phyloP scores from a whole-genome alignment of 345 rosid species.

The Camelina sativa region DNA sequence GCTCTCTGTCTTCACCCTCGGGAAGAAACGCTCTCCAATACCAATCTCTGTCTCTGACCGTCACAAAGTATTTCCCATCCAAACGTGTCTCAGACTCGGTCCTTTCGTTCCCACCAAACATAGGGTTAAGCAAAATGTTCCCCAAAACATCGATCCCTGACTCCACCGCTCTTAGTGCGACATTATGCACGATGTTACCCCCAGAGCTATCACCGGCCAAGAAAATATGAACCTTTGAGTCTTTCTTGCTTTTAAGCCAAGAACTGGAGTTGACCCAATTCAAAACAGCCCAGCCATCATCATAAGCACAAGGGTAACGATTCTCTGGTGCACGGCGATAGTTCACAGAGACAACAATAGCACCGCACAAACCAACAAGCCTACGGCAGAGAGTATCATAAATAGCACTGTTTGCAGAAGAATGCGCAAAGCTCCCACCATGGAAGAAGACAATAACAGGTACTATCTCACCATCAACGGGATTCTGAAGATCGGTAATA shows the following conservation, averaged over 20 bases:
- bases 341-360: constrained; percentile 83
- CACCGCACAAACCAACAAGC: constrained; percentile 67
- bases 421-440: constrained; percentile 96
- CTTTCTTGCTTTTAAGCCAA: constrained; percentile 76
- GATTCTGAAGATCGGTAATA: constrained; percentile 67
- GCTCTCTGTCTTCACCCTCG: constrained; percentile 81
- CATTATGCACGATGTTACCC: constrained; percentile 87
- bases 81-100: constrained; percentile 77
- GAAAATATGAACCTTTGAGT: constrained; percentile 71
- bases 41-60: constrained; percentile 80
- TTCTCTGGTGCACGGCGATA: constrained; percentile 91
- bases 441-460: constrained; percentile 89
- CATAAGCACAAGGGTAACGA: constrained; percentile 84
- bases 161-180: constrained; percentile 72
- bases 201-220: constrained; percentile 97
- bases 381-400: constrained; percentile 83
- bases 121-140: constrained; percentile 79
- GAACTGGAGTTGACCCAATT: constrained; percentile 79
- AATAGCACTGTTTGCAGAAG: constrained; percentile 83
- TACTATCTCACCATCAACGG: constrained; percentile 62
- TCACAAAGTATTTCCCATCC: constrained; percentile 87
- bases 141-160: constrained; percentile 67
- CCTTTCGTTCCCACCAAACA: constrained; percentile 89
- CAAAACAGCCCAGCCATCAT: constrained; percentile 91
- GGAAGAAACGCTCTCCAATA: constrained; percentile 94